These are phyloP conservation scores for Giardia muris DNA, from an alignment of 208 protist genomes.

Conservation along the genomic window DNA sequence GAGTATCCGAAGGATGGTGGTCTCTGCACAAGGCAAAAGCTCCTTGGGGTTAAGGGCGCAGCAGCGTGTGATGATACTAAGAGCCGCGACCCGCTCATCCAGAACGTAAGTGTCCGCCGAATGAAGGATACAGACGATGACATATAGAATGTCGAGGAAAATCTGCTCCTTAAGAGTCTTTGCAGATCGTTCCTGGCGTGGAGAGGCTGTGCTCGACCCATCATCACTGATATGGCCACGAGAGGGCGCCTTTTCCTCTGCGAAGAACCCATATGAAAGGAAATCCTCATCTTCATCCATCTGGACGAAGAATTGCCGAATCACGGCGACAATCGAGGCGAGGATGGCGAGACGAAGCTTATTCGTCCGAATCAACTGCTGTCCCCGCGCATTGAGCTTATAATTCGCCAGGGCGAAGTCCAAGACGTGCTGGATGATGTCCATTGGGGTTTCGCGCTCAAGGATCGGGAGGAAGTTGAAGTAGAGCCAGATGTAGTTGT, in stretches of 20 bases:
- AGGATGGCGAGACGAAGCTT: not conserved
- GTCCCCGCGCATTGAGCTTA: not conserved
- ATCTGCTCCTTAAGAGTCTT: not conserved
- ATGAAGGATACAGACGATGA: not conserved
- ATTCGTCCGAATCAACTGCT: not conserved
- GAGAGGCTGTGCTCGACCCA: not conserved
- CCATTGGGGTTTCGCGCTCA: not conserved
- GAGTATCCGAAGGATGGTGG: not conserved
- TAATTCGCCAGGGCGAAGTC: not conserved
- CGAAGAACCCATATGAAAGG: not conserved
- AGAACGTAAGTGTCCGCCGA: not conserved
- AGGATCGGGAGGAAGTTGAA: not conserved
- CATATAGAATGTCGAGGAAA: not conserved
- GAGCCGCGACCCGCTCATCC: not conserved
- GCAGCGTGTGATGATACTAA: not conserved
- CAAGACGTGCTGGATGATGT: not conserved
- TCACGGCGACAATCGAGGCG: not conserved
- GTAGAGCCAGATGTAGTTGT: not conserved
- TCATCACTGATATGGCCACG: not conserved
- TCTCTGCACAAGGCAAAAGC: not conserved
- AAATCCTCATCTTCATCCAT: not conserved
- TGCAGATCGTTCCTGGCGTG: not conserved
- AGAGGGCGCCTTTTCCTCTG: not conserved
- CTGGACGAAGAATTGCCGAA: not conserved
- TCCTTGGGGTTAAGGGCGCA: not conserved